Evolutionary conservation across 257 asterid species (phyloP), one percentile per base, ranked within the genome.

Genomic region (Handroanthus guayacan): DNA sequence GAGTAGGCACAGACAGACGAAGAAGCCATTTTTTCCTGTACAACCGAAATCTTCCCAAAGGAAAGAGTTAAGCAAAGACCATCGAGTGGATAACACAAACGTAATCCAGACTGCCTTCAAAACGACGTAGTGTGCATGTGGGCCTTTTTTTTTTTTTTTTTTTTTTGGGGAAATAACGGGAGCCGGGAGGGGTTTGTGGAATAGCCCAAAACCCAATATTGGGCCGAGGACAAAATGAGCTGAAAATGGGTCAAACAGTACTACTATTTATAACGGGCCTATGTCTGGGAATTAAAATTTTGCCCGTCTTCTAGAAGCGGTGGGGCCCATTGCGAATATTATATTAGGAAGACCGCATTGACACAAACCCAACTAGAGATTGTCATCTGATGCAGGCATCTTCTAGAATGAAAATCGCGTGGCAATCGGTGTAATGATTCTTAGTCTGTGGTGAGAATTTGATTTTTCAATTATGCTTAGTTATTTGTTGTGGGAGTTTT

Each of bases 1-100:
- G 66, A 69, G 18, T 48, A 76, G 20, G 77, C 71, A 48, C 65
- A 67, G 18, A 87, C 80, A 78, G 91, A 82, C 5, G 90, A 84
- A 68, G 88, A 71, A 60, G 87, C 89, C 89, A 86, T 86, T 69
- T 41, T 16, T 56, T 58, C 51, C 31, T 25, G 50, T 17, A 52
- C 8, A 18, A 72, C 18, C 18, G 60, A 14, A 20, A 70, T 18
- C 72, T 20, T 38, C 8, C 14, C 41, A 3, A 10, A 3, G 16
- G 50, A 50, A 6, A 3, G 61, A 39, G 80, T 14, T 44, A 31
- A 13, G 3, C 18, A 54, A 63, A 39, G 5, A 18, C 82, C 57
- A 68, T 62, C 43, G 14, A 71, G 48, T 67, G 78, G 83, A 78
- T 82, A 74, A 78, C 85, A 74, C 68, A 45, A 75, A 54, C 72